Conservation (phyloP, 2,329 filamentous ascomycete genomes). For the Paracorniculantispora psalliotae region DNA sequence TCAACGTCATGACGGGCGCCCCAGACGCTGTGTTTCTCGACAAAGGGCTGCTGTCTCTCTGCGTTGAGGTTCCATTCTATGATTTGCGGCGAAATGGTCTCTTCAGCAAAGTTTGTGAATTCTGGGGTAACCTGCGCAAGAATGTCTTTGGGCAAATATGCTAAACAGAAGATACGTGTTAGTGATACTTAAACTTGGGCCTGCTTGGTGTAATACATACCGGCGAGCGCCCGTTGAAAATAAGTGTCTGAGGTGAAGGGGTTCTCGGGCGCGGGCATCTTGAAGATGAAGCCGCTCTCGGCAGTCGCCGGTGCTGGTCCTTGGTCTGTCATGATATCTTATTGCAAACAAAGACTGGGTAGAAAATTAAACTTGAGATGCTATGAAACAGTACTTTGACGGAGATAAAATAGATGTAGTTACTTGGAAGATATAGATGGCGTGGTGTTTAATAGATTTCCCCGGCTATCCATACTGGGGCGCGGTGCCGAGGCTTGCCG, state of each 20-base stretch:
- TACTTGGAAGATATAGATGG: too few relatives aligned
- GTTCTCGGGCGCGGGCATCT: slow-evolving; percentile 6
- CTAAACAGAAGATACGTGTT: neutral
- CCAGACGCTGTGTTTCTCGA: slow-evolving; percentile 15
- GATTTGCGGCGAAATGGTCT: slow-evolving; percentile 7
- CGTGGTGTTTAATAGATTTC: too few relatives aligned
- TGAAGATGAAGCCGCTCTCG: slow-evolving; percentile 12
- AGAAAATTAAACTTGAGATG: too few relatives aligned
- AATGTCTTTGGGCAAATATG: slow-evolving; percentile 7
- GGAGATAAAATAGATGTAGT: too few relatives aligned
- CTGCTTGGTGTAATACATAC: neutral
- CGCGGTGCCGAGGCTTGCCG: too few relatives aligned
- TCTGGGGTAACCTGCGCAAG: neutral
- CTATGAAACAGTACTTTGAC: too few relatives aligned
- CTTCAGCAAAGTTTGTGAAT: neutral
- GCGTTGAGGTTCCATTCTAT: slow-evolving; percentile 14
- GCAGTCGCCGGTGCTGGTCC: slow-evolving; percentile 2
- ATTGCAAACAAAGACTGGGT: too few relatives aligned
- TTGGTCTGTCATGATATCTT: neutral
- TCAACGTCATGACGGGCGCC: slow-evolving; percentile 13
- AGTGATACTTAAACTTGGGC: neutral
- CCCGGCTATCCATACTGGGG: too few relatives aligned
- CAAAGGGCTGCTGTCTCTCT: slow-evolving; percentile 13
- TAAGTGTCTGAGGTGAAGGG: slow-evolving; percentile 9
- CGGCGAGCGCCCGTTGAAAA: neutral